These are phyloP conservation scores for Leptomonas seymouri DNA, from an alignment of 208 protist genomes.

Conservation along the genomic window DNA sequence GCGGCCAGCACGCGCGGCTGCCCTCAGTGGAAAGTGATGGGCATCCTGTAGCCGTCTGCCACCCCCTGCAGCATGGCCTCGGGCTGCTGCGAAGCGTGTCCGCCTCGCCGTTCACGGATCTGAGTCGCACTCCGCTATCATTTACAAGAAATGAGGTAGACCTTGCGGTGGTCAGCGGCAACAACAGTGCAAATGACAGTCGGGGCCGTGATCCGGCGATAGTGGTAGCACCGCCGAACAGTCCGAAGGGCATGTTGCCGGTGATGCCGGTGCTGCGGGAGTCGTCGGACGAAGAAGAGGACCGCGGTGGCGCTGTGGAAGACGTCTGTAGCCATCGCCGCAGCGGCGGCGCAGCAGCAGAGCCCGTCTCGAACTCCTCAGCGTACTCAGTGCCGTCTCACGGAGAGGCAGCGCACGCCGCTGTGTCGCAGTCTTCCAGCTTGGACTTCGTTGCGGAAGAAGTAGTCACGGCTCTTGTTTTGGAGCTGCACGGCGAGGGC, in stretches of 20 bases:
- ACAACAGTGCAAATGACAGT: neutral
- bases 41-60: neutral
- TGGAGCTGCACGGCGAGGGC: neutral
- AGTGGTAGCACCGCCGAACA: neutral
- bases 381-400: neutral
- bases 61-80: neutral
- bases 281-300: neutral
- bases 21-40: neutral
- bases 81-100: neutral
- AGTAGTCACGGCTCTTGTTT: neutral
- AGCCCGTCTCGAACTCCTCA: neutral
- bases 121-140: slow-evolving; percentile 9
- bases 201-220: neutral
- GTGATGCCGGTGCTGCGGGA: neutral
- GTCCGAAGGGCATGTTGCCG: neutral
- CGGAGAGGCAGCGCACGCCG: neutral
- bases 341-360: neutral
- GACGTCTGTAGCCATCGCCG: too few species aligned
- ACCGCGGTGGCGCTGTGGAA: too few species aligned
- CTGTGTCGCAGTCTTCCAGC: neutral
- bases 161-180: neutral
- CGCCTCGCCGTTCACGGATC: neutral
- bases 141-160: neutral
- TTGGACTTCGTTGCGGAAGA: neutral
- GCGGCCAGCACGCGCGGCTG: neutral